Base-by-base conservation (phyloP, 495 filamentous ascomycete species). In the Annulohypoxylon nitens region DNA sequence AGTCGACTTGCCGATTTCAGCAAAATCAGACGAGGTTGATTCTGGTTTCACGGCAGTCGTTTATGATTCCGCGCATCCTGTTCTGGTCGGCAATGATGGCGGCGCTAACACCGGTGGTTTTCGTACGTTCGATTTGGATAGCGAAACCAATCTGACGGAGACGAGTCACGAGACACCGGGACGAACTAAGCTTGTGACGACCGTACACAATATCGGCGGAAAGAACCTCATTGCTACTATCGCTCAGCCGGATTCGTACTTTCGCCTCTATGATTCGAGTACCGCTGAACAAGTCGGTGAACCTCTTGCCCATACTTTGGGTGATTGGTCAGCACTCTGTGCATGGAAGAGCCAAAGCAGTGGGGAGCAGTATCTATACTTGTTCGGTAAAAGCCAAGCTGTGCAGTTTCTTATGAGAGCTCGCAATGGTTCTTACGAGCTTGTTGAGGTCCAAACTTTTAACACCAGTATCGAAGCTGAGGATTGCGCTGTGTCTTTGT, bases 241-340 rank as follows among this genome's bases (percentile, higher is more conserved):
- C 26, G 75, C 77, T n/a, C 67, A 77, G 30, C 74, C 79, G 0
- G 74, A 80, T 61, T 81, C 79, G 16, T 70, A 69, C 16, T 74
- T 81, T 18, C 69, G 78, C 30, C 64, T 81, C 16, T 81, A 79
- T 45, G 77, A 73, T 23, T 25, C 55, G 20, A 69, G 33, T 23
- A 67, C 62, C 2, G 45, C 65, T 0, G 55, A 75, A 37, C 53
- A 76, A 51, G 67, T 72, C 39, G 61, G 61, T 9, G 70, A 74
- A 37, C 65, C 79, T 25, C 43, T 74, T 4, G 25, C 74, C 41
- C 78, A 63, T 36, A 73, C 77, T 18, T 62, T 76, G 48, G 77
- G 78, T 0, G 79, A 80, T 61, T 80, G 76, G 67, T 77, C 77
- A 37, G 79, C 77, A 4, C 75, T 78, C 47, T 81, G 79, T 61